Percentiles rank a stretch among this genome's conserved stretches.
phyloP scores from a whole-genome alignment of 441 rosid genomes.

The Biscutella auriculata region DNA sequence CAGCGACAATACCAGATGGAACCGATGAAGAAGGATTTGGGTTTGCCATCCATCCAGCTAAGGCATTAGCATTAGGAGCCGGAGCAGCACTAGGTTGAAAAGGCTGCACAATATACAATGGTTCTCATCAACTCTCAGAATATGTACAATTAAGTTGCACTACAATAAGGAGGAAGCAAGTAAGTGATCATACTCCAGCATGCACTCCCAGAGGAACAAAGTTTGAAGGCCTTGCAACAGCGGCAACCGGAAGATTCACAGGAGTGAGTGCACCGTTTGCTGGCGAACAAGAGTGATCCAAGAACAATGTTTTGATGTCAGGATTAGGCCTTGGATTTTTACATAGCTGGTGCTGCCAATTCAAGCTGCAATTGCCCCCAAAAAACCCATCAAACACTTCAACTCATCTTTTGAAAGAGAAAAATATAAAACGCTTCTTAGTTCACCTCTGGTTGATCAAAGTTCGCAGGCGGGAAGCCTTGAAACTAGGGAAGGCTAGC shows the following conservation, averaged over 20 bases:
- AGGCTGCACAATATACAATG: constrained; percentile 25
- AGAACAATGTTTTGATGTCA: constrained; percentile 81
- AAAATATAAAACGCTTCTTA: neutral
- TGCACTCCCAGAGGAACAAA: constrained; percentile 72
- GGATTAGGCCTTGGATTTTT: constrained; percentile 91
- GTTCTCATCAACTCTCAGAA: constrained; percentile 18
- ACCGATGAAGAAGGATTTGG: constrained; percentile 37
- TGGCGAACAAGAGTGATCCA: constrained; percentile 69
- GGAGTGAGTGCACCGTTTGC: constrained; percentile 73
- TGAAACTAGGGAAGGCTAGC: constrained; percentile 71
- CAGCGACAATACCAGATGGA: constrained; percentile 35
- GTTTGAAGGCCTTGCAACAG: constrained; percentile 60
- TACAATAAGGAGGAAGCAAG: constrained; percentile 6
- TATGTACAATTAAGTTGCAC: constrained; percentile 15
- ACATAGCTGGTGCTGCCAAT: constrained; percentile 97
- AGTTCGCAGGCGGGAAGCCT: constrained; percentile 82
- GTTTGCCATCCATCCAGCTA: constrained; percentile 53
- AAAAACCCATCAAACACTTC: neutral
- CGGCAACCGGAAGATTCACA: constrained; percentile 60
- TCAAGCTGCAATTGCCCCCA: constrained; percentile 44
- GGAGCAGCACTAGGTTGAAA: constrained; percentile 32
- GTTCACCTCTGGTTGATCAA: constrained; percentile 81
- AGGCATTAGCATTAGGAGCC: constrained; percentile 36
- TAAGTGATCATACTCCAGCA: constrained; percentile 45
- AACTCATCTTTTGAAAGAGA: neutral